Base-by-base conservation (phyloP, 2,329 filamentous ascomycete genomes). In the Fusarium sp. region DNA sequence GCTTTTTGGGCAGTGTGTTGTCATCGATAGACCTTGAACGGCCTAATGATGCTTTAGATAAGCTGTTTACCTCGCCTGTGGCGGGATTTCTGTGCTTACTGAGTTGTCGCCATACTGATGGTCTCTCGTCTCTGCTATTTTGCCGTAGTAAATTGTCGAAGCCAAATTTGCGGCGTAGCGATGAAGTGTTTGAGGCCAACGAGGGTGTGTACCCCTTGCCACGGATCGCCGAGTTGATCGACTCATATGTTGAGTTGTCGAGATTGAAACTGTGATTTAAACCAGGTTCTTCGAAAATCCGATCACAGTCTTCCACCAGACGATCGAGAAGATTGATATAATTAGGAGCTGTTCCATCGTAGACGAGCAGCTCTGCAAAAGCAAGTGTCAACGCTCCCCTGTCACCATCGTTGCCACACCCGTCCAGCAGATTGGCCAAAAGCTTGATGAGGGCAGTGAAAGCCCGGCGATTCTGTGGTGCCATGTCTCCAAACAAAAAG, bases 281-380 rank as follows among this genome's bases (percentile, higher is more conserved):
- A 64, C 81, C 81, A 8, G 84, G 78, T 67, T 93, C 91, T 59
- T 95, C 93, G 77, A 98, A 98, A n/a, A 98, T 91, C 36, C 91
- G 90, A 63, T 97, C 94, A 71, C 93, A 94, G 79, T 98, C 95
- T 72, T 97, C 94, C 0, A 98, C 94, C 28, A 98, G 88, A 26
- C 94, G 91, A 82, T 98, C 95, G 51, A 98, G 86, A 20, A 98
- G 85, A 63, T 96, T 96, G 75, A 98, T 95, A 80, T 96, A 96
- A 72, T 95, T 90, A 67, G 94, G 91, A 4, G 95, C 91, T 69
- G 92, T 90, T 12, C 92, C 93, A 66, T 95, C 92, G 9, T 91
- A 89, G 5, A 96, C 93, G 12, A 98, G 85, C 57, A 98, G 87
- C 80, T 98, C 95, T 0, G 95, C 92, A 84, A 98, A 98, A 3